Evolutionary conservation across 2,329 filamentous ascomycete genomes (phyloP).

Genomic region (Monilinia vaccinii-corymbosi): DNA sequence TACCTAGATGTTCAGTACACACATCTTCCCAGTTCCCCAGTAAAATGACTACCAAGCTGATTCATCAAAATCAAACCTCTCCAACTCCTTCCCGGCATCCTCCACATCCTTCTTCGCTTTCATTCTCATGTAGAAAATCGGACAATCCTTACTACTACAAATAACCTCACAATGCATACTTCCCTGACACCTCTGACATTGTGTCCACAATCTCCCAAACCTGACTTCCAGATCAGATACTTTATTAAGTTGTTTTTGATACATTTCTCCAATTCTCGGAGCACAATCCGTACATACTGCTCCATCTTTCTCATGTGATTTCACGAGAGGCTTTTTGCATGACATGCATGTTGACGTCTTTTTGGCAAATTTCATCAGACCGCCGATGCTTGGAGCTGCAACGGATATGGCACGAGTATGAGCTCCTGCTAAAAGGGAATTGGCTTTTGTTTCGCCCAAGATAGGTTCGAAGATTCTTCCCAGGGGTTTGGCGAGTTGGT

Average conservation of each 20-base stretch:
- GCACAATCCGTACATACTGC: constrained; percentile 84
- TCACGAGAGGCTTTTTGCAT: constrained; percentile 89
- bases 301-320: constrained; percentile 68
- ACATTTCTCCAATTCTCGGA: constrained; percentile 80
- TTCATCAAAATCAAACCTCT: constrained; percentile 79
- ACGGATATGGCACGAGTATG: constrained; percentile 94
- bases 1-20: background rate
- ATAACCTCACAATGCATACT: constrained; percentile 99
- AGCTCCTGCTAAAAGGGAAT: constrained; percentile 77
- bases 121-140: constrained; percentile 99
- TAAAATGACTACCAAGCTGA: constrained; percentile 40
- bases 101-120: constrained; percentile 99
- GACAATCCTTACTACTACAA: constrained; percentile 90
- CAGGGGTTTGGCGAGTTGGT: constrained; percentile 91
- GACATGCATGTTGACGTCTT: constrained; percentile 98
- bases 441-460: constrained; percentile 83
- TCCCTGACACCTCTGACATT: constrained; percentile 95
- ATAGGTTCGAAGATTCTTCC: constrained; percentile 97
- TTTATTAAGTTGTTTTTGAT: constrained; percentile 81
- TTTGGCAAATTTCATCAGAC: constrained; percentile 96
- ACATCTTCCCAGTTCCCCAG: background rate
- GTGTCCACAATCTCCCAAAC: constrained; percentile 91
- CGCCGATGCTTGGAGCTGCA: constrained; percentile 81
- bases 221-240: constrained; percentile 88
- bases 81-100: constrained; percentile 83